phyloP scores from a whole-genome alignment of 1,139 yeast genomes.

The Suhomyces coccinellae region DNA sequence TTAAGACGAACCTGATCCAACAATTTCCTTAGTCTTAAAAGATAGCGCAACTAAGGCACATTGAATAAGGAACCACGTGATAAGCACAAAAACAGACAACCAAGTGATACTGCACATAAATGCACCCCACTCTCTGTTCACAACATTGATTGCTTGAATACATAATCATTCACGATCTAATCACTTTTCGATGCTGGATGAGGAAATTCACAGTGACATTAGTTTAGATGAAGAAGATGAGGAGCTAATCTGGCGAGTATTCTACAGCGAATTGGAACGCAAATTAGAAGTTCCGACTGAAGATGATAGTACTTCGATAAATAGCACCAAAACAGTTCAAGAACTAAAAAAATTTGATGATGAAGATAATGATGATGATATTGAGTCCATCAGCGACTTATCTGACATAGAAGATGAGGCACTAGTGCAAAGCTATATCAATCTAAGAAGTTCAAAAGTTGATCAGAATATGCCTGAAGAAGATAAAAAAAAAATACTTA shows the following conservation, averaged over 20 bases:
- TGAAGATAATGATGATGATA: slow-evolving; percentile 13
- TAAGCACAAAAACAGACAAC: too few species aligned
- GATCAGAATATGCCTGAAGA: slow-evolving; percentile 35
- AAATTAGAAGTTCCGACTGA: slow-evolving; percentile 1
- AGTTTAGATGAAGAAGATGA: slow-evolving; percentile 51
- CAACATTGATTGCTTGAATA: too few species aligned
- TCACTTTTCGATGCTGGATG: not conserved
- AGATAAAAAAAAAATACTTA: slow-evolving; percentile 63
- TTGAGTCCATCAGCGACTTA: slow-evolving; percentile 26
- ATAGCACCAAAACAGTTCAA: slow-evolving; percentile 6
- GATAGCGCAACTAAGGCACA: too few species aligned
- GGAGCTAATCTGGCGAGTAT: slow-evolving; percentile 47
- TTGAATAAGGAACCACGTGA: too few species aligned
- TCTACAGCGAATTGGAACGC: slow-evolving; percentile 28
- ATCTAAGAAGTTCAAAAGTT: slow-evolving; percentile 25
- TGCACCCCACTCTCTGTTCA: too few species aligned
- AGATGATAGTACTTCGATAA: not conserved
- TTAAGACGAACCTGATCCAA: too few species aligned
- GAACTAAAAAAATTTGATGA: slow-evolving; percentile 13
- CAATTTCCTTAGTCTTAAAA: too few species aligned
- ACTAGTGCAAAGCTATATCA: slow-evolving; percentile 33
- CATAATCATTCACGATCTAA: too few species aligned
- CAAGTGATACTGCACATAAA: too few species aligned
- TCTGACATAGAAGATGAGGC: slow-evolving; percentile 41
- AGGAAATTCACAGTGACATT: slow-evolving; percentile 35